These are phyloP conservation scores for Austroboletus novae-zelandiae DNA, from an alignment of 1,284 basidiomycete species.

Conservation along the genomic window DNA sequence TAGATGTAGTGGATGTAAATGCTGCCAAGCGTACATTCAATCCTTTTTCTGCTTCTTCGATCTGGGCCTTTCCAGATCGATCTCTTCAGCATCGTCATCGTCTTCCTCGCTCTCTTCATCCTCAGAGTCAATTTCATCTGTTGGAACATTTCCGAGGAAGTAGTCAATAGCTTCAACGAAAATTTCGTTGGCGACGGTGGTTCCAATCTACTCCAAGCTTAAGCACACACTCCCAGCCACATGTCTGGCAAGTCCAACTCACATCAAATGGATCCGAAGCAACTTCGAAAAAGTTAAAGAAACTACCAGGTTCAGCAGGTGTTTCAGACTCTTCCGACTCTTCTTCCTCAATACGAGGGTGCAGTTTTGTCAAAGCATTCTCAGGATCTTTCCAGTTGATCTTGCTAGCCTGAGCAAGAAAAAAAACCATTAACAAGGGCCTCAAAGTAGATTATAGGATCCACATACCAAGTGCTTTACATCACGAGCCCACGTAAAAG, in stretches of 20 bases:
- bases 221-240: slow-evolving; percentile 9
- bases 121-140: slow-evolving; percentile 59
- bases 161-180: slow-evolving; percentile 77
- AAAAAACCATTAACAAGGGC: neutral
- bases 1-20: slow-evolving; percentile 12
- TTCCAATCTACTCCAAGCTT: slow-evolving; percentile 52
- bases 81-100: slow-evolving; percentile 72
- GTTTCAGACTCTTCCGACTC: slow-evolving; percentile 48
- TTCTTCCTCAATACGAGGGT: slow-evolving; percentile 64
- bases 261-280: slow-evolving; percentile 66
- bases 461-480: slow-evolving; percentile 55
- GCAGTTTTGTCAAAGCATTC: slow-evolving; percentile 73
- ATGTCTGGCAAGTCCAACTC: slow-evolving; percentile 30
- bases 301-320: slow-evolving; percentile 70
- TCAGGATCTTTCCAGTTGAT: slow-evolving; percentile 82
- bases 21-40: slow-evolving; percentile 34
- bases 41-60: slow-evolving; percentile 66
- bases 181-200: slow-evolving; percentile 68
- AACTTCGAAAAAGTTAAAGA: slow-evolving; percentile 85
- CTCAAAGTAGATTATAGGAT: neutral
- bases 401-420: slow-evolving; percentile 46
- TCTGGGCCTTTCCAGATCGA: slow-evolving; percentile 78
- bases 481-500: slow-evolving; percentile 77
- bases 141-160: slow-evolving; percentile 64
- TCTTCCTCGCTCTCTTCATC: slow-evolving; percentile 65